Evolutionary conservation across 2,329 filamentous ascomycete genomes (phyloP), one percentile per base, ranked within the genome.

Genomic region (Neofusicoccum cordaticola): DNA sequence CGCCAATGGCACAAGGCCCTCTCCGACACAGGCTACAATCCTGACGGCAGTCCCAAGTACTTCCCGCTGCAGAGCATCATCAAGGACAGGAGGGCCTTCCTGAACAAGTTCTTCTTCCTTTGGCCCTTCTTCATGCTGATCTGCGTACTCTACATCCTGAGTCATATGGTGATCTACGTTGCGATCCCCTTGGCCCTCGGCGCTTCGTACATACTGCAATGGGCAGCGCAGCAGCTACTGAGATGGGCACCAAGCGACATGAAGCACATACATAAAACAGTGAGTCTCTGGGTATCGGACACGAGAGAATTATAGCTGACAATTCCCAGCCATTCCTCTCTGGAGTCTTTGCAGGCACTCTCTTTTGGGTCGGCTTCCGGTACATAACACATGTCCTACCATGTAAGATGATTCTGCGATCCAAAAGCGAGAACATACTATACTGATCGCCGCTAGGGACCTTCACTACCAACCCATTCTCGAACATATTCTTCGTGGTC

Each of bases 201-300:
- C 5, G 81, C 87, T 8, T 85, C 88, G 1, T 93, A 88, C 78
- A 84, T 83, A 8, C 82, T 96, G 70, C 91, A 97, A 71, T 92
- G 87, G 85, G 80, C 87, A 63, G 92, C 91, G 5, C 88, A 90
- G 74, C 89, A 91, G 78, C 81, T 94, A 42, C 82, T 96, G 64
- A 88, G 89, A 67, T 93, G 90, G 82, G 93, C 91, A 17, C 93
- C 93, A 11, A 83, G 89, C 2, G 92, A 97, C 71, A 96, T 96
- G 88, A 90, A 92, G 70, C 86, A 90, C 69, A 88, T 98, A 71
- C 93, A 97, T 75, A 92, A 90, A 79, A 98, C 95, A 66, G 90
- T 92, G 82, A 72, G 88, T 80, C 8, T n/a, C 13, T 45, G n/a
- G 62, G 71, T 61, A 6, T n/a, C 27, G 27, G 7, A 31, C 27